Percentiles rank a stretch among this genome's conserved stretches.
These are phyloP conservation scores for Chalciporus piperatus DNA, from an alignment of 768 basidiomycete species.

Conservation along the genomic window DNA sequence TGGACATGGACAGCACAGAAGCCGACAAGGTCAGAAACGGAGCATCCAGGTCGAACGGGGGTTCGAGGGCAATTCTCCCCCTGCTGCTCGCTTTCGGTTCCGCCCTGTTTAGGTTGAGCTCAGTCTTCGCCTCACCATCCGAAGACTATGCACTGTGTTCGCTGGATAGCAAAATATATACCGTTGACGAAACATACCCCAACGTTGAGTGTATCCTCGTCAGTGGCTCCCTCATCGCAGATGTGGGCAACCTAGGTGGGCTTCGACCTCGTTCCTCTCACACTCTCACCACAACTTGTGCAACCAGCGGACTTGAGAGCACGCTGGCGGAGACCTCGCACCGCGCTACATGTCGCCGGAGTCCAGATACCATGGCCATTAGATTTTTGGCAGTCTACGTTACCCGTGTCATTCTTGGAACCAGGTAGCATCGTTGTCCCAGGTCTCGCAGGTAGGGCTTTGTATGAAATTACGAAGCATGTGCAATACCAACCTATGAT, in stretches of 20 bases:
- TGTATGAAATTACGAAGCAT: neutral
- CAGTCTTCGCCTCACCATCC: neutral
- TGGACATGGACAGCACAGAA: too few relatives aligned
- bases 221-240: conserved; percentile 43
- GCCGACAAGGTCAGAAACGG: neutral
- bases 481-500: neutral
- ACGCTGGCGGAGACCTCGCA: conserved; percentile 20
- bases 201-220: conserved; percentile 63
- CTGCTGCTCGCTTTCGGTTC: conserved; percentile 9
- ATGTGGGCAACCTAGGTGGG: conserved; percentile 49
- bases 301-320: conserved; percentile 22
- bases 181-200: conserved; percentile 54
- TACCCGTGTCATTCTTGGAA: conserved; percentile 25
- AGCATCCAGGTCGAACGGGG: neutral
- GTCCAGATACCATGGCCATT: conserved; percentile 26
- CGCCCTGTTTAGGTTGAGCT: neutral
- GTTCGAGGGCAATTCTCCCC: conserved; percentile 1
- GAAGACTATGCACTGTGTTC: conserved; percentile 60
- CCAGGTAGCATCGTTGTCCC: conserved; percentile 57
- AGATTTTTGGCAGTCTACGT: conserved; percentile 17
- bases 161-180: conserved; percentile 53
- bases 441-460: conserved; percentile 60
- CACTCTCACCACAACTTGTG: neutral
- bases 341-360: neutral
- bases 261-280: neutral